Evolutionary conservation across 179 eudicot genomes (phyloP).

Genomic region (Patellifolia procumbens): DNA sequence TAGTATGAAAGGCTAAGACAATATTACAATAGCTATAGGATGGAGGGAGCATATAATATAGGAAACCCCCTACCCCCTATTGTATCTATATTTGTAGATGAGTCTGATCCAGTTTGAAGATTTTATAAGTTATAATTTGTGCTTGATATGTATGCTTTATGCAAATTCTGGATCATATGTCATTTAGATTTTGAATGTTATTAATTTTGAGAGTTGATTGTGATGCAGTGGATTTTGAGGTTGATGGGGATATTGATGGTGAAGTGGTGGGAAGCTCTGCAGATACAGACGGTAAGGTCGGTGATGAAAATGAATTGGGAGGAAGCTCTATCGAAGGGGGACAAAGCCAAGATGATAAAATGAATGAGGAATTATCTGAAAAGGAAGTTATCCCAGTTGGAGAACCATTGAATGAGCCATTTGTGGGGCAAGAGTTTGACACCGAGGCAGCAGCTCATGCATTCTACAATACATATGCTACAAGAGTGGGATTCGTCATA

Average conservation of each 20-base stretch:
- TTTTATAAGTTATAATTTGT: background rate
- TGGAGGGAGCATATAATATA: background rate
- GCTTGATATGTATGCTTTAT: background rate
- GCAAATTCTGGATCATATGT: background rate
- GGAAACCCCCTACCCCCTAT: background rate
- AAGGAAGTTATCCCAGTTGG: constrained; percentile 44
- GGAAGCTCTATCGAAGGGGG: constrained; percentile 67
- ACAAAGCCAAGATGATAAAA: constrained; percentile 47
- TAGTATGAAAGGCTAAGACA: background rate
- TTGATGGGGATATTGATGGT: constrained; percentile 61
- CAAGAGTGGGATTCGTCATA: constrained; percentile 66
- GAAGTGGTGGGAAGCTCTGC: constrained; percentile 59
- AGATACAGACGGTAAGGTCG: constrained; percentile 51
- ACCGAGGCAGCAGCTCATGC: constrained; percentile 90
- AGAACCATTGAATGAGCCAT: constrained; percentile 61
- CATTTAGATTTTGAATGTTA: background rate
- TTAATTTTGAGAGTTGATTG: constrained; percentile 14
- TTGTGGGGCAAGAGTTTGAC: constrained; percentile 82
- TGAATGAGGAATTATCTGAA: constrained; percentile 48
- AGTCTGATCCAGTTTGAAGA: background rate
- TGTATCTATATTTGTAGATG: background rate
- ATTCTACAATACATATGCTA: constrained; percentile 76
- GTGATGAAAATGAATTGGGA: constrained; percentile 60
- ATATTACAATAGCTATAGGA: background rate
- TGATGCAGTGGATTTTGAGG: constrained; percentile 66